Percentiles rank a stretch among this genome's conserved stretches.
Evolutionary conservation across 1,139 yeast genomes (phyloP).

Genomic region (Magnusiomyces sp.): DNA sequence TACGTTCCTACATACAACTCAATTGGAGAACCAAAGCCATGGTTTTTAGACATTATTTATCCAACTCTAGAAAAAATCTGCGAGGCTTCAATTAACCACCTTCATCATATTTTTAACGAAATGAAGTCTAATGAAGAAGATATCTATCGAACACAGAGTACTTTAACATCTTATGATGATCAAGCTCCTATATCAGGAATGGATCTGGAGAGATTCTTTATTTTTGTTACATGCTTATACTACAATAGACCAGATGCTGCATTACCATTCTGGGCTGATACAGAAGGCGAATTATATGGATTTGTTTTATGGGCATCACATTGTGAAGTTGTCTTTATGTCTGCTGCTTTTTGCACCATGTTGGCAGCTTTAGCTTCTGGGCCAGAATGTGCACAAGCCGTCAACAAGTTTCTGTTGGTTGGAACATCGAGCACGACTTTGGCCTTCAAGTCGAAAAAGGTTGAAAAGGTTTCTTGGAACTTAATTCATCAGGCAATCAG

Average conservation of each 20-base stretch:
- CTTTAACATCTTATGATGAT: slow-evolving; percentile 10
- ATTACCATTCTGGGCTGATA: slow-evolving; percentile 62
- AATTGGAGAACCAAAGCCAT: slow-evolving; percentile 17
- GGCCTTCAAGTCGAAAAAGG: slow-evolving; percentile 8
- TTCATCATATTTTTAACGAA: slow-evolving; percentile 72
- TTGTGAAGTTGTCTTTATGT: slow-evolving; percentile 74
- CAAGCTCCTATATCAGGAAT: slow-evolving; percentile 46
- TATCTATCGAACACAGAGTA: slow-evolving; percentile 14
- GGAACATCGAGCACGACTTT: slow-evolving; percentile 4
- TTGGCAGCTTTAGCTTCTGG: slow-evolving; percentile 66
- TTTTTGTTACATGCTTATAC: slow-evolving; percentile 67
- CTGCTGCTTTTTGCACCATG: slow-evolving; percentile 74
- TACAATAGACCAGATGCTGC: slow-evolving; percentile 52
- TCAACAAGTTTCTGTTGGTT: slow-evolving; percentile 31
- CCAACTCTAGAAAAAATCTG: slow-evolving; percentile 38
- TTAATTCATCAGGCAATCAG: slow-evolving; percentile 49
- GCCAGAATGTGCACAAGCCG: slow-evolving; percentile 43
- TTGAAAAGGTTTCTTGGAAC: slow-evolving; percentile 39
- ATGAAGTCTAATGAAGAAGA: slow-evolving; percentile 87
- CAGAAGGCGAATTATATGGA: slow-evolving; percentile 56
- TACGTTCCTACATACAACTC: slow-evolving; percentile 27
- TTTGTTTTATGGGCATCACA: slow-evolving; percentile 83
- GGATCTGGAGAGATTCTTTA: slow-evolving; percentile 79
- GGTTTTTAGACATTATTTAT: slow-evolving; percentile 18
- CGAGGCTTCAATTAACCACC: slow-evolving; percentile 54